Base-by-base conservation (phyloP, 2,329 filamentous ascomycete species). In the Xylaria sp. region DNA sequence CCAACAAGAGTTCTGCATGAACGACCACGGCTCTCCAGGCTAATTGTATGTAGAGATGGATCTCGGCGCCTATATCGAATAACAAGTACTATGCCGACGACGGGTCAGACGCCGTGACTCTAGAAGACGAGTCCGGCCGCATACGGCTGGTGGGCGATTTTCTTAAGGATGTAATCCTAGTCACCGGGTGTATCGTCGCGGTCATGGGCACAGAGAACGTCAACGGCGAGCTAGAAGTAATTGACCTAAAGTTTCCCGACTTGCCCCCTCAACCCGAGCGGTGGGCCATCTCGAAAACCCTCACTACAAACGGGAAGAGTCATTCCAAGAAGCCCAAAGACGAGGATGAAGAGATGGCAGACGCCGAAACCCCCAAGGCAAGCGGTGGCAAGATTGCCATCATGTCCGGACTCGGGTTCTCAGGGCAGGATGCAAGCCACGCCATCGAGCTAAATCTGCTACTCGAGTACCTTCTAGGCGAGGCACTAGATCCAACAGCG, bases 51-150 rank as follows among this genome's bases (percentile, higher is more conserved):
- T 70, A 97, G 92, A 92, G 94, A 78, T 98, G 93, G 91, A 94
- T 97, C 68, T 91, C 93, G 0, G 94, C 92, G 1, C 94, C 94
- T 9, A 89, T 92, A 15, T 87, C 90, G 8, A 87, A 91, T 68
- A 86, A 91, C 72, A 96, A 94, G 74, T 98, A 97, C 81, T 87
- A 90, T 72, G 89, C 88, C 43, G 82, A 86, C 10, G 85, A 89
- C 70, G 81, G 83, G 67, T 81, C 83, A 66, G 86, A 91, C 61
- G 89, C 94, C 69, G 88, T 94, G 73, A 97, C 97, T 90, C 84
- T 99, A 48, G 96, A 99, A 80, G 96, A 99, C 79, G 95, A 98
- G 80, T 98, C 94, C 0, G 96, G 96, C 56, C 91, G 97, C 28
- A 85, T 99, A 73, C 88, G 90, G 23, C 83, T 99, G 8, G 90